These are phyloP conservation scores for Hyphopichia fennica DNA, from an alignment of 1,139 yeast genomes.

Conservation along the genomic window DNA sequence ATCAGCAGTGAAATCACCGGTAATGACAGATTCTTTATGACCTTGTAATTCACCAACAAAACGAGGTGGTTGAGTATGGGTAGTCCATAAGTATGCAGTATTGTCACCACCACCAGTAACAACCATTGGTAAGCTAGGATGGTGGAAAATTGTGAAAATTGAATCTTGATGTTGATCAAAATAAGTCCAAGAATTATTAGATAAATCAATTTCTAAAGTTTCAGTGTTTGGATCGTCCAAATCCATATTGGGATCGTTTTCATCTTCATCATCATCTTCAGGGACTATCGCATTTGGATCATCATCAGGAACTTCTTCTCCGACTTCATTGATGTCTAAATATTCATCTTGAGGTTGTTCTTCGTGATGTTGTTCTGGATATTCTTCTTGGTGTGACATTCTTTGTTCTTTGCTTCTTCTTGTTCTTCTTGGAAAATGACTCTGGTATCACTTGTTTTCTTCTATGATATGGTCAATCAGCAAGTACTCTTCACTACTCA, in stretches of 20 bases:
- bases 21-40: conserved; percentile 84
- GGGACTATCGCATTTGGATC: conserved; percentile 35
- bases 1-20: conserved; percentile 80
- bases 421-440: too few relatives aligned
- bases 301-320: conserved; percentile 51
- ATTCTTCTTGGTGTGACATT: conserved; percentile 5
- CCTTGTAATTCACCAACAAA: conserved; percentile 72
- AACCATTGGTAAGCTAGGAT: conserved; percentile 76
- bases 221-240: conserved; percentile 30
- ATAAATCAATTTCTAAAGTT: conserved; percentile 58
- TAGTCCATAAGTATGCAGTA: conserved; percentile 86
- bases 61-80: conserved; percentile 80
- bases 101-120: conserved; percentile 92
- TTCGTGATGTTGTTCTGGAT: conserved; percentile 4
- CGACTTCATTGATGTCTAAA: conserved; percentile 58
- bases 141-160: conserved; percentile 72
- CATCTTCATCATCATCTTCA: conserved; percentile 40
- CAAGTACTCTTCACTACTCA: background rate
- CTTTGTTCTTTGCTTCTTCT: too few relatives aligned
- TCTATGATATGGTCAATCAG: too few relatives aligned
- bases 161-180: conserved; percentile 89
- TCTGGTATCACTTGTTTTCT: too few relatives aligned
- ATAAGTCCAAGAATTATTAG: conserved; percentile 85
- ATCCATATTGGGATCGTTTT: conserved; percentile 28
- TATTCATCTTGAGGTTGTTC: conserved; percentile 44